Percentiles rank a stretch among this genome's conserved stretches.
phyloP scores from a whole-genome alignment of 805 yeast genomes.

The Torulaspora microellipsoides region DNA sequence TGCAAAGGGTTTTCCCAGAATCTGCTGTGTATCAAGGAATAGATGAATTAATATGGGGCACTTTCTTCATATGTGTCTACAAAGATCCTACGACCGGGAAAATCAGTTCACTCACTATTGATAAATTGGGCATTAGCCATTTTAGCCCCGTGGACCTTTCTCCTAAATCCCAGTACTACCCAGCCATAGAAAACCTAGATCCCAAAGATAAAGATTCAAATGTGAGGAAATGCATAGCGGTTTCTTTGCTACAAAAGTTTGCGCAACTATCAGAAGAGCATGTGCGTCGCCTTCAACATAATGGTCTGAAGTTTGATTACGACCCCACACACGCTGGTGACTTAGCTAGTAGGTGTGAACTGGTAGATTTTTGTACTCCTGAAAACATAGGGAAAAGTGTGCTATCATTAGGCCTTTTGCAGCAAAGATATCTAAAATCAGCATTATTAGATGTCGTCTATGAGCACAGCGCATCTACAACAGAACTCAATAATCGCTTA shows the following conservation, averaged over 20 bases:
- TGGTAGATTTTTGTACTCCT: conserved; percentile 48
- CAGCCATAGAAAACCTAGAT: conserved; percentile 68
- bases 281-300: conserved; percentile 12
- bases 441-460: conserved; percentile 72
- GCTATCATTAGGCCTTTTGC: conserved; percentile 54
- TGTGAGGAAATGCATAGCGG: conserved; percentile 72
- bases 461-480: conserved; percentile 44
- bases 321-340: conserved; percentile 87
- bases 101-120: conserved; percentile 51
- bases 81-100: conserved; percentile 33
- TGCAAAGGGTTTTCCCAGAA: conserved; percentile 17
- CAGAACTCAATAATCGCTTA: conserved; percentile 67
- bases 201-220: conserved; percentile 47
- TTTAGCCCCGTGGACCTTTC: conserved; percentile 55
- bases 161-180: conserved; percentile 63
- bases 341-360: conserved; percentile 60
- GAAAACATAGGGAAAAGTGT: conserved; percentile 52
- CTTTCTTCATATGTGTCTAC: conserved; percentile 24
- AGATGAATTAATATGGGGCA: conserved; percentile 32
- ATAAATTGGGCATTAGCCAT: conserved; percentile 62
- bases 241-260: conserved; percentile 63
- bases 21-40: conserved; percentile 24
- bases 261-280: conserved; percentile 44
- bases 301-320: conserved; percentile 38
- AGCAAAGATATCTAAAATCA: conserved; percentile 45